These are phyloP conservation scores for Cryptococcus sp. DNA, from an alignment of 1,284 basidiomycete species.

Conservation along the genomic window DNA sequence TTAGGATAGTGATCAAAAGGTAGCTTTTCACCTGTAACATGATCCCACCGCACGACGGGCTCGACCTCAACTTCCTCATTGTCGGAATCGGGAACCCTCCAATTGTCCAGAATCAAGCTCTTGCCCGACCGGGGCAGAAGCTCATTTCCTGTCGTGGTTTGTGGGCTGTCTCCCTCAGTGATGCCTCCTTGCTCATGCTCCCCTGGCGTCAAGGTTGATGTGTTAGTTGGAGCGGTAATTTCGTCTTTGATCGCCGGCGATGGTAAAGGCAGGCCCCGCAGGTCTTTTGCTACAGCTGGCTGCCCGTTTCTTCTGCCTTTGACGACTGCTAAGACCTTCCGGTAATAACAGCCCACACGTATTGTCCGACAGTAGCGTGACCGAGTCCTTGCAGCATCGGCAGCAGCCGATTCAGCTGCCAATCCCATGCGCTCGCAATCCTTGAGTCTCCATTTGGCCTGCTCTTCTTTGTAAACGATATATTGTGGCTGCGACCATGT, in stretches of 20 bases:
- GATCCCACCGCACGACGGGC: slow-evolving; percentile 7
- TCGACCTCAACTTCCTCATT: slow-evolving; percentile 15
- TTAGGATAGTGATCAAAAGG: slow-evolving; percentile 27
- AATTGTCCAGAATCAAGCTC: background rate
- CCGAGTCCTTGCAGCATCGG: no score
- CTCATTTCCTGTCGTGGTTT: background rate
- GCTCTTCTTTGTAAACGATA: slow-evolving; percentile 23
- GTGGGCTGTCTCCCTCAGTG: no score
- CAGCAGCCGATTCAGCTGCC: background rate
- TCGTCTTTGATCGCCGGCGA: background rate
- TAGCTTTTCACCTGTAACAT: background rate
- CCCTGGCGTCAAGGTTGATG: background rate
- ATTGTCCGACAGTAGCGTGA: background rate
- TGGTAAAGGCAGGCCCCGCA: slow-evolving; percentile 13
- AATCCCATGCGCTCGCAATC: background rate
- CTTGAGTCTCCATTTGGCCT: background rate
- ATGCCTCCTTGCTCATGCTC: background rate
- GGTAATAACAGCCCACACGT: background rate
- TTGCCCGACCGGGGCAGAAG: no score
- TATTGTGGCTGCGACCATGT: slow-evolving; percentile 29
- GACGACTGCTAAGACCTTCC: slow-evolving; percentile 18
- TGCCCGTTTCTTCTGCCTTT: slow-evolving; percentile 17
- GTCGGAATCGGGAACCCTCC: slow-evolving; percentile 20
- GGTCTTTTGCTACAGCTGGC: slow-evolving; percentile 16
- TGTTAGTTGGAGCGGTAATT: background rate